These are phyloP conservation scores for Starmera dryadoides DNA, from an alignment of 805 yeast species.

Conservation along the genomic window DNA sequence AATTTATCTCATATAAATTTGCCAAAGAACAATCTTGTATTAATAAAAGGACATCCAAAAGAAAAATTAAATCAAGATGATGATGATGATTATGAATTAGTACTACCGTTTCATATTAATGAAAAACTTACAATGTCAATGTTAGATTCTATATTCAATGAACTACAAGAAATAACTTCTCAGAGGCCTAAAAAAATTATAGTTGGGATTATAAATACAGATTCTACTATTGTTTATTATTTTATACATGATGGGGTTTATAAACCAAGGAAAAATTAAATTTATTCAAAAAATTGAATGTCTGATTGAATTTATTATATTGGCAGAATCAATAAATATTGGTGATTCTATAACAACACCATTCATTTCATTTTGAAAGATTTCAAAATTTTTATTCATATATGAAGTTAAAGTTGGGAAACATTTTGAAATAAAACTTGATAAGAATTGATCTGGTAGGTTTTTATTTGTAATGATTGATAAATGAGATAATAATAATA, in stretches of 20 bases:
- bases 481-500: conserved; percentile 30
- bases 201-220: conserved; percentile 51
- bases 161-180: conserved; percentile 8
- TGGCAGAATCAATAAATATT: conserved; percentile 16
- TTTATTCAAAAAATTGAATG: conserved; percentile 1
- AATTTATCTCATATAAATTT: conserved; percentile 9
- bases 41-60: conserved; percentile 15
- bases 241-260: conserved; percentile 58
- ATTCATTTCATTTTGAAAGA: conserved; percentile 5
- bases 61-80: conserved; percentile 13
- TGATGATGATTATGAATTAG: conserved; percentile 7
- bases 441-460: conserved; percentile 34
- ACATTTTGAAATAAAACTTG: conserved; percentile 20
- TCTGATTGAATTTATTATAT: conserved; percentile 12
- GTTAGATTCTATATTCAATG: conserved; percentile 33
- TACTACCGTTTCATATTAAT: conserved; percentile 28
- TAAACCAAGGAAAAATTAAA: conserved; percentile 51
- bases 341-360: conserved; percentile 11
- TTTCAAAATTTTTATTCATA: conserved; percentile 2
- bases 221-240: conserved; percentile 68
- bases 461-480: conserved; percentile 22
- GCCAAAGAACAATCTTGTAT: not conserved
- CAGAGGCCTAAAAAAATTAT: conserved; percentile 38
- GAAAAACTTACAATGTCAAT: conserved; percentile 28
- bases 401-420: conserved; percentile 18